Base-by-base conservation (phyloP, 2,329 filamentous ascomycete species). In the Monilinia polystroma region DNA sequence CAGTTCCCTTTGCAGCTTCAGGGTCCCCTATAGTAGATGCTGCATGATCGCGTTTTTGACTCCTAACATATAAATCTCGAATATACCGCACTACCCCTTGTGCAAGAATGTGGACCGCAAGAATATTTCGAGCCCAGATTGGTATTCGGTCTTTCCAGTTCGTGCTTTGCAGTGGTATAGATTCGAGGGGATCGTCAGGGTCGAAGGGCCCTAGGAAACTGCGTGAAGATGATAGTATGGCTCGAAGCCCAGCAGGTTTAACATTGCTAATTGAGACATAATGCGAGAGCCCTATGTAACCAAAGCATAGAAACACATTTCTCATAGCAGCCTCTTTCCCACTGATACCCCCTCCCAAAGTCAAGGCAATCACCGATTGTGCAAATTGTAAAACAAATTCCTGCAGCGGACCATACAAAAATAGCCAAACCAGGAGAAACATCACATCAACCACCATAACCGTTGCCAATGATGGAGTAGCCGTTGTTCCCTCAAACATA, bases 321-420 rank as follows among this genome's bases (percentile, higher is more conserved):
- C 88, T 87, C 66, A 88, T 88, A 5, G 89, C 87, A 63, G 88
- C 87, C 68, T 88, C 85, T 72, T 84, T 85, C 10, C 87, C 86
- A 70, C 85, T 87, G 10, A 87, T 90, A 68, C 92, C 92, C 68
- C 93, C 93, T 69, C 93, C 93, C 14, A 97, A 81, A 0, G 93
- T 96, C 67, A 97, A 87, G 67, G 93, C 93, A 75, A 97, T 96
- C 76, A 97, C 92, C 67, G 94, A 91, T 78, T 97, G 94, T 68
- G 93, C 92, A 63, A 97, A 84, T 76, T 97, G 93, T 72, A 97
- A 83, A 67, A 94, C 90, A 75, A 96, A 89, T 75, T 92, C 91
- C 77, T 97, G 93, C 70, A 94, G 86, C 67, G 92, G 92, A 43
- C 88, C 88, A 91, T 91, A 96, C 69, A 96, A 84, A 72, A 95